These are phyloP conservation scores for Neckera pumila DNA, from an alignment of 225 moss, liverwort and hornwort genomes.

Conservation along the genomic window DNA sequence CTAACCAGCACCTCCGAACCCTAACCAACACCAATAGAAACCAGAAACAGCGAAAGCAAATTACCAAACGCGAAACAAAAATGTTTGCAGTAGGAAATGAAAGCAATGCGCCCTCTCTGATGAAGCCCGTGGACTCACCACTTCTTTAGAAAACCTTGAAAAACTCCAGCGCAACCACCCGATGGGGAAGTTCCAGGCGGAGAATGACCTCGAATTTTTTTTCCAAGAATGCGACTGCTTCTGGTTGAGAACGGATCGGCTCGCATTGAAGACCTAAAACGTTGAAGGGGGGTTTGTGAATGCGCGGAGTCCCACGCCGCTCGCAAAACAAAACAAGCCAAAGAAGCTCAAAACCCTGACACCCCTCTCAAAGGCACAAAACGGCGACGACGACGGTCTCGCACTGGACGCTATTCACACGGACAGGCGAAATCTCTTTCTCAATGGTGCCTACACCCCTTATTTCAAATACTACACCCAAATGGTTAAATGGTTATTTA, in stretches of 20 bases:
- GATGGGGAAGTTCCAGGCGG: neutral
- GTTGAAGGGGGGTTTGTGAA: neutral
- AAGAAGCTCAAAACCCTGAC: neutral
- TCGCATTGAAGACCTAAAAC: neutral
- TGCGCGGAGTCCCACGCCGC: neutral
- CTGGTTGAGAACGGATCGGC: neutral
- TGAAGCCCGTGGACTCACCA: neutral
- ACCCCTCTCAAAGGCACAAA: neutral
- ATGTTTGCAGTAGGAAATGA: neutral
- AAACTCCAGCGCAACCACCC: neutral
- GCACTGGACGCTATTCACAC: neutral
- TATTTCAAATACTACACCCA: too few relatives aligned
- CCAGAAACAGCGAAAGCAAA: neutral
- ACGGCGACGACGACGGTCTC: neutral
- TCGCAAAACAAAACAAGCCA: neutral
- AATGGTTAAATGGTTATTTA: neutral
- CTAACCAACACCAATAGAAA: neutral
- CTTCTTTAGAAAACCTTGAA: neutral
- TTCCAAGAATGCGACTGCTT: neutral
- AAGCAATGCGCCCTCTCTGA: neutral
- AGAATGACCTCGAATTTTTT: neutral
- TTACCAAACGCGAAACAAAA: neutral
- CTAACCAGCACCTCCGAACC: slow-evolving; percentile 1
- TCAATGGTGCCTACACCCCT: neutral
- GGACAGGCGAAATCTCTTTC: neutral